Evolutionary conservation across 2,329 filamentous ascomycete species (phyloP).

Genomic region (Zymoseptoria brevis): DNA sequence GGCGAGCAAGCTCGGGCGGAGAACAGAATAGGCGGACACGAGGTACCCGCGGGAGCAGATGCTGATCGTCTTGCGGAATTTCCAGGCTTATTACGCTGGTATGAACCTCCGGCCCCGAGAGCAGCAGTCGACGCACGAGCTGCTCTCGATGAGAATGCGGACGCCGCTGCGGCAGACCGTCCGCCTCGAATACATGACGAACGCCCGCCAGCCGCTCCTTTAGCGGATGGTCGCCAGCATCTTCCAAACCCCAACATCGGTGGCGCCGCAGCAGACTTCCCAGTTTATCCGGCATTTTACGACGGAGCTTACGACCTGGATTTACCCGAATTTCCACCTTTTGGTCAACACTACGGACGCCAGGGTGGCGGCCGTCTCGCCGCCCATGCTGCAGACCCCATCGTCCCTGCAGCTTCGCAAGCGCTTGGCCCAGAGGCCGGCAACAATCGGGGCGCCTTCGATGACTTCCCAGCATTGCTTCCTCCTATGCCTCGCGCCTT

Average conservation of each 20-base stretch:
- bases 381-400: background rate
- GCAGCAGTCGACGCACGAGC: background rate
- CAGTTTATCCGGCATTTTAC: background rate
- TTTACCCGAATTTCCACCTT: background rate
- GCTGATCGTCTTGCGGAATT: no score
- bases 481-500: background rate
- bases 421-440: background rate
- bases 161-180: background rate
- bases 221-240: background rate
- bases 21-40: background rate
- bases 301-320: background rate
- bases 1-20: background rate
- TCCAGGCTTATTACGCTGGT: no score
- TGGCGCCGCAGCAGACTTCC: background rate
- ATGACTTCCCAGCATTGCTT: background rate
- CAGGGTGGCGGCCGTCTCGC: background rate
- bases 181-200: background rate
- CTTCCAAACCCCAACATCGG: background rate
- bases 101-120: background rate
- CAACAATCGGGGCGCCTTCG: no score
- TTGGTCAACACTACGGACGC: background rate
- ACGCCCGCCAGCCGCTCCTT: background rate
- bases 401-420: background rate
- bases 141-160: background rate
- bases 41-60: background rate